Evolutionary conservation across 164 flowering plant genomes (phyloP).

Genomic region (Annona squamosa): DNA sequence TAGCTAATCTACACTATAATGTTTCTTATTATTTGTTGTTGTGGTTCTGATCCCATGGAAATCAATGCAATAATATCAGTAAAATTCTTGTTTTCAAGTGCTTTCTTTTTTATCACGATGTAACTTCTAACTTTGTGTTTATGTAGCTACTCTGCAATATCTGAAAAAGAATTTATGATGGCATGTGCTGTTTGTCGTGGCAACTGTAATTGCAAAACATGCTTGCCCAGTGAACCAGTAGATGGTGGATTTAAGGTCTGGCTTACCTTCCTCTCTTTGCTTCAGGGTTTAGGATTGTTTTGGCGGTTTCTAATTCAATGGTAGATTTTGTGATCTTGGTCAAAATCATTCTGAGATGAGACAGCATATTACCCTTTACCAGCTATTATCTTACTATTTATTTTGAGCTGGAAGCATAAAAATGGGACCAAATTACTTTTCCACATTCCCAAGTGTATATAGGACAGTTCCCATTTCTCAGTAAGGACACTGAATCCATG

Average conservation of each 20-base stretch:
- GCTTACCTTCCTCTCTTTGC: background rate
- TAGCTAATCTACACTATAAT: no score
- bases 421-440: background rate
- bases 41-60: no score
- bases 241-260: slow-evolving; percentile 53
- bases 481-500: background rate
- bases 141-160: slow-evolving; percentile 39
- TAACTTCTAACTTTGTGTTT: background rate
- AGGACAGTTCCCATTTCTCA: background rate
- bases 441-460: background rate
- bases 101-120: background rate
- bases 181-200: slow-evolving; percentile 73
- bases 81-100: background rate
- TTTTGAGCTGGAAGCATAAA: background rate
- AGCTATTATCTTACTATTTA: background rate
- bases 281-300: background rate
- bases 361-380: background rate
- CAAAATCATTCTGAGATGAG: background rate
- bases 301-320: background rate
- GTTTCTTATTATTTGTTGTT: no score
- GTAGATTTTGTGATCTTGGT: background rate
- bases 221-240: slow-evolving; percentile 31
- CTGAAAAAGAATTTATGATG: slow-evolving; percentile 42
- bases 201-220: slow-evolving; percentile 58
- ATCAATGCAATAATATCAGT: background rate